Evolutionary conservation across 116 monocot species (phyloP).

Genomic region (Zostera marina): DNA sequence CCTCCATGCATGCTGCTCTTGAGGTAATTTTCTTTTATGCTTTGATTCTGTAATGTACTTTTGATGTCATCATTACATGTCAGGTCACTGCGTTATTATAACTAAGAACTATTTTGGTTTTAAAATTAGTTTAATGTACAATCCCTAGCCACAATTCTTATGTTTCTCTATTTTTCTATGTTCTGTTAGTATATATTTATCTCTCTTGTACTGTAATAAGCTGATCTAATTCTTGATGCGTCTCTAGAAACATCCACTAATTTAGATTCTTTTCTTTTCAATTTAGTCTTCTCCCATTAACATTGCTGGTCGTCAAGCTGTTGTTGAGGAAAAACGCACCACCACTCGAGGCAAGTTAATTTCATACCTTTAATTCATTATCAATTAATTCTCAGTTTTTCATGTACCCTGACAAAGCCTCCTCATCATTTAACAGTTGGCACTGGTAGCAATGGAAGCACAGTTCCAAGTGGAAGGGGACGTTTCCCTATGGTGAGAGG

Average conservation of each 20-base stretch:
- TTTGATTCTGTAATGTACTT: background rate
- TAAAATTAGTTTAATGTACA: no score
- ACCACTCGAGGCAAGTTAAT: slow-evolving; percentile 16
- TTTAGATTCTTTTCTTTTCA: background rate
- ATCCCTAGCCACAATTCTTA: no score
- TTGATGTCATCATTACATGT: background rate
- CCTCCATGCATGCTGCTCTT: slow-evolving; percentile 70
- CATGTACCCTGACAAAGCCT: no score
- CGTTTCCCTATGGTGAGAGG: slow-evolving; percentile 16
- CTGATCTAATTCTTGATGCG: background rate
- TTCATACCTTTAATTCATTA: background rate
- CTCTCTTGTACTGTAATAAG: background rate
- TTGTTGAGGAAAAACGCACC: slow-evolving; percentile 24
- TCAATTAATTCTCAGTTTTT: no score
- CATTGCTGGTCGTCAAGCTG: slow-evolving; percentile 14
- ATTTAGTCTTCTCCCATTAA: slow-evolving; percentile 18
- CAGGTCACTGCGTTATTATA: no score
- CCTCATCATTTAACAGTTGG: slow-evolving; percentile 8
- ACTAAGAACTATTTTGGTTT: background rate
- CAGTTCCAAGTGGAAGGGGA: slow-evolving; percentile 12
- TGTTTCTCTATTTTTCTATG: no score
- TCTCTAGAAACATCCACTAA: background rate
- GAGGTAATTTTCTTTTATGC: slow-evolving; percentile 20
- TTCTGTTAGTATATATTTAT: background rate
- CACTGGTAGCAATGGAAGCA: slow-evolving; percentile 7